These are phyloP conservation scores for Strobilomyces dryophilus DNA, from an alignment of 768 basidiomycete genomes.

Conservation along the genomic window DNA sequence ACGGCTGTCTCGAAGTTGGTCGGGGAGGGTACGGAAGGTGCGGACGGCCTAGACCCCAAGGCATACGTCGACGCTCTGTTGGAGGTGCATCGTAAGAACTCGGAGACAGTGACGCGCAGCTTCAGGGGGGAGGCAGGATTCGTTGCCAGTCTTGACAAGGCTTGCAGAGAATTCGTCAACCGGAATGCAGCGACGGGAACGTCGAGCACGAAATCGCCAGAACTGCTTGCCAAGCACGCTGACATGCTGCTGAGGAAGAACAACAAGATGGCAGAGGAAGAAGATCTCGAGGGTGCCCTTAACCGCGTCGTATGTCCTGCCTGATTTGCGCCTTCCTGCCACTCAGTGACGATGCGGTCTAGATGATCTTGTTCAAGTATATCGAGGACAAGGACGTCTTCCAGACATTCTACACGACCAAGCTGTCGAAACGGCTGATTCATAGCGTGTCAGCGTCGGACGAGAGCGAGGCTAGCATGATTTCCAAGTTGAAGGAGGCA, in stretches of 20 bases:
- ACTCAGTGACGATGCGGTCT: constrained; percentile 8
- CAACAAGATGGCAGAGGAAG: constrained; percentile 93
- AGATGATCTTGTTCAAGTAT: constrained; percentile 99
- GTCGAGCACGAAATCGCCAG: constrained; percentile 84
- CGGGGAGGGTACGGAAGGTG: constrained; percentile 48
- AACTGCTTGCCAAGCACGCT: constrained; percentile 87
- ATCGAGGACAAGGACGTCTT: constrained; percentile 99
- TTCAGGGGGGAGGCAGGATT: constrained; percentile 94
- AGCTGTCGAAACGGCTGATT: constrained; percentile 89
- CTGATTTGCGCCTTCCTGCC: neutral
- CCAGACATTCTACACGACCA: constrained; percentile 96
- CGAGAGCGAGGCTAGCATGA: constrained; percentile 97
- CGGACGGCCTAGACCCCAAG: constrained; percentile 80
- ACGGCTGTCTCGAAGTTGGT: constrained; percentile 72
- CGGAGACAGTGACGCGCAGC: constrained; percentile 80
- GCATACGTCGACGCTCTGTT: constrained; percentile 91
- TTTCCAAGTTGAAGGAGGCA: constrained; percentile 93
- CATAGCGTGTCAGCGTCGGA: constrained; percentile 90
- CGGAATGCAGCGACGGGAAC: constrained; percentile 84
- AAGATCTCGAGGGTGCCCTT: constrained; percentile 83
- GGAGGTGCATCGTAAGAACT: constrained; percentile 89
- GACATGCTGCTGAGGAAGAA: constrained; percentile 88
- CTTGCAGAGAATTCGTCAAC: constrained; percentile 94
- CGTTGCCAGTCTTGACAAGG: constrained; percentile 89
- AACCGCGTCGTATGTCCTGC: constrained; percentile 73